Conservation (phyloP, 208 protist species). For the Trypanosoma vivax region DNA sequence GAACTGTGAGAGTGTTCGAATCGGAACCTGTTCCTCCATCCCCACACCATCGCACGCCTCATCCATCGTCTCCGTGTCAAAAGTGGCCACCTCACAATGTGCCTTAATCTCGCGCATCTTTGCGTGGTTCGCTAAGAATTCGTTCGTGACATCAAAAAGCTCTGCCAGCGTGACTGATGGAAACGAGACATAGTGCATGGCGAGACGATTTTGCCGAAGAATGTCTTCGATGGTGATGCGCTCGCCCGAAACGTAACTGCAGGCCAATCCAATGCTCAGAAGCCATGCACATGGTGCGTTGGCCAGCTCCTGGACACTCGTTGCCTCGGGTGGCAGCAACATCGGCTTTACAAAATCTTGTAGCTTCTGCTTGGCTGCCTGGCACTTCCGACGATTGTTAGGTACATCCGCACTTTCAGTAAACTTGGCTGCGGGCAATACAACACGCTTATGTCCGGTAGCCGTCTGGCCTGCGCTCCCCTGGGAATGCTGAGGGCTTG, state of each 20-base stretch:
- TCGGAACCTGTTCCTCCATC: constrained; percentile 71
- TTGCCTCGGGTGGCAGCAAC: constrained; percentile 31
- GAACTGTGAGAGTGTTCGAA: constrained; percentile 66
- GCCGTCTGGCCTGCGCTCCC: not conserved
- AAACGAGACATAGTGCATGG: constrained; percentile 73
- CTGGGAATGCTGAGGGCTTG: not conserved
- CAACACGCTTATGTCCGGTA: not conserved
- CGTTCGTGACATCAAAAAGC: constrained; percentile 72
- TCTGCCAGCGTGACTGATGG: constrained; percentile 76
- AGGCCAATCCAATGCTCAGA: constrained; percentile 61
- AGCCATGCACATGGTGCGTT: constrained; percentile 80
- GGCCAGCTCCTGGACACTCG: constrained; percentile 22
- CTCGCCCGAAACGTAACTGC: constrained; percentile 66
- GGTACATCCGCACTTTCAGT: not conserved
- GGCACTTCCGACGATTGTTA: constrained; percentile 22
- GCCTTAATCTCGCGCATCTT: constrained; percentile 42
- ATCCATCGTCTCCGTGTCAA: constrained; percentile 62
- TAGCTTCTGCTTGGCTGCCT: constrained; percentile 29
- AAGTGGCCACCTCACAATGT: constrained; percentile 81
- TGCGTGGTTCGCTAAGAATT: constrained; percentile 59
- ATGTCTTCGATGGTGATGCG: constrained; percentile 74
- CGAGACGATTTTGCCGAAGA: constrained; percentile 72
- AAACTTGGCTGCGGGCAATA: not conserved
- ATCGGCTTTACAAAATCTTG: constrained; percentile 54
- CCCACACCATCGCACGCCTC: constrained; percentile 23